Percentiles rank a stretch among this genome's conserved stretches.
Evolutionary conservation across 305 asterid genomes (phyloP).

Genomic region (Caryopteris hybrid): DNA sequence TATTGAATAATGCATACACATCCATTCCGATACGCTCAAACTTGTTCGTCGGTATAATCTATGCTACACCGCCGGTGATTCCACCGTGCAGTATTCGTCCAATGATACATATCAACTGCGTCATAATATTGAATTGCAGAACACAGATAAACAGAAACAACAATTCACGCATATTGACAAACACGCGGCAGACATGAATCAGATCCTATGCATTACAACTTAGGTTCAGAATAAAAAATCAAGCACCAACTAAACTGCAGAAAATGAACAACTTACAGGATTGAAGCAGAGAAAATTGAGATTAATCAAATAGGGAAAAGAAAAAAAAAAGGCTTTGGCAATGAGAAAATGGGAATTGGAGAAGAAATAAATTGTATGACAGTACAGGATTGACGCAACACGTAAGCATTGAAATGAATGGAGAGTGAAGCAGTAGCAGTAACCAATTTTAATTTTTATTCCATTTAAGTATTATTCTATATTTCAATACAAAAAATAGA

Average conservation of each 20-base stretch:
- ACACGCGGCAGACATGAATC: slow-evolving; percentile 15
- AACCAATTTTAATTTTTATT: too few species aligned
- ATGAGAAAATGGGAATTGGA: background rate
- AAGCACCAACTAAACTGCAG: background rate
- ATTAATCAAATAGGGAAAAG: background rate
- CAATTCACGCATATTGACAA: slow-evolving; percentile 7
- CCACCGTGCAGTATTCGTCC: background rate
- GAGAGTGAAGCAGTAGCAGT: too few species aligned
- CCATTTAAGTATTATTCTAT: too few species aligned
- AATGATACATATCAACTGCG: slow-evolving; percentile 1
- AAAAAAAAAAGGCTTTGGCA: background rate
- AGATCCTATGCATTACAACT: slow-evolving; percentile 5
- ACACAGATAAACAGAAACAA: background rate
- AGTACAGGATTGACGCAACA: background rate
- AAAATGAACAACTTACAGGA: slow-evolving; percentile 20
- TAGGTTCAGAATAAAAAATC: background rate
- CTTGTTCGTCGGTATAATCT: background rate
- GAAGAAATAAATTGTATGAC: slow-evolving; percentile 1
- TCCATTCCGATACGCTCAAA: background rate
- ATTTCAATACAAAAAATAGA: too few species aligned
- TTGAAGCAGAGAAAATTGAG: background rate
- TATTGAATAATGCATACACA: background rate
- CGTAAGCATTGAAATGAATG: slow-evolving; percentile 15
- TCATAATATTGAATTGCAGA: background rate
- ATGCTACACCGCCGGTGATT: background rate